These are phyloP conservation scores for Trichothecium roseum DNA, from an alignment of 2,329 filamentous ascomycete genomes.

Conservation along the genomic window DNA sequence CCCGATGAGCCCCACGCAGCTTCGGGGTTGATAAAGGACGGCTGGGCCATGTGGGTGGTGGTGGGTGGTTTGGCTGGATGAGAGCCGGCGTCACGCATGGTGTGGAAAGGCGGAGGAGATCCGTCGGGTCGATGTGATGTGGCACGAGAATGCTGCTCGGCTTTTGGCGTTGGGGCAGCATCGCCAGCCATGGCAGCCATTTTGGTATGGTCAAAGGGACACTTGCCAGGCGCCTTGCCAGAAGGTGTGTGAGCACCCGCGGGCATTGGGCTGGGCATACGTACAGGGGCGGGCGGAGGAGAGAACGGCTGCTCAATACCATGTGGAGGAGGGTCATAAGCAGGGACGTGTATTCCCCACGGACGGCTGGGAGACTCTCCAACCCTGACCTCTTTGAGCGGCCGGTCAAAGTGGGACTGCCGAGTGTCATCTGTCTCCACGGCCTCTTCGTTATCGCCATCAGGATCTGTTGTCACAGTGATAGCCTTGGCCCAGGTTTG, in stretches of 20 bases:
- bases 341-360: conserved; percentile 81
- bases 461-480: conserved; percentile 36
- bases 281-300: conserved; percentile 47
- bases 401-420: conserved; percentile 69
- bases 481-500: conserved; percentile 80
- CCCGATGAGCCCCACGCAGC: conserved; percentile 9
- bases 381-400: conserved; percentile 80
- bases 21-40: conserved; percentile 41
- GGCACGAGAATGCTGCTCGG: conserved; percentile 5
- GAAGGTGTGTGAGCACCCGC: conserved; percentile 12
- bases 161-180: no score
- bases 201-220: conserved; percentile 47
- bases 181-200: conserved; percentile 20
- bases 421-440: conserved; percentile 40
- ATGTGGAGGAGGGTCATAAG: conserved; percentile 28
- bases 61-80: conserved; percentile 3
- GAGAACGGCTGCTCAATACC: conserved; percentile 35
- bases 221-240: conserved; percentile 32
- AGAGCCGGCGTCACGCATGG: no score
- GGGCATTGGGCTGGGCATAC: conserved; percentile 30
- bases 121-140: conserved; percentile 9
- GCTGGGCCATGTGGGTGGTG: conserved; percentile 17
- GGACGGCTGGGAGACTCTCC: conserved; percentile 88
- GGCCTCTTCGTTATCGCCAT: conserved; percentile 17
- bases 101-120: conserved; percentile 6